Conservation (phyloP, 768 basidiomycete genomes). For the Mycena vulgaris region DNA sequence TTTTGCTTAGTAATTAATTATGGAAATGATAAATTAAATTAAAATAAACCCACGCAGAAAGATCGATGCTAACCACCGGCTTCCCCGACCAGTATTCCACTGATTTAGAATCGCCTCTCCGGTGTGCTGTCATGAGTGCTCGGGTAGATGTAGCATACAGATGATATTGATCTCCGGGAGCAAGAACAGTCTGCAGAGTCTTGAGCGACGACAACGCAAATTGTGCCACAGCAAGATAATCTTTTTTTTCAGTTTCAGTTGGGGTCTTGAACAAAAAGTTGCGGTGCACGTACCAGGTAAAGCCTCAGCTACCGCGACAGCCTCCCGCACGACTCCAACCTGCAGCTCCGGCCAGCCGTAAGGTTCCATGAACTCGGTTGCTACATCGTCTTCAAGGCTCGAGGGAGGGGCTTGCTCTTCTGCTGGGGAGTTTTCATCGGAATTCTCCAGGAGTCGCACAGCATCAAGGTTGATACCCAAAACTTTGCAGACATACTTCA, state of each 20-base stretch:
- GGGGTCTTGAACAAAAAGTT: neutral
- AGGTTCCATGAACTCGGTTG: conserved; percentile 61
- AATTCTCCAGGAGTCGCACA: conserved; percentile 64
- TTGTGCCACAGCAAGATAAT: conserved; percentile 87
- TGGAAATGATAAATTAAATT: too few species aligned
- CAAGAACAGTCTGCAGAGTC: conserved; percentile 76
- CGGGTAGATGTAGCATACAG: conserved; percentile 79
- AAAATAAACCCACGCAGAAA: conserved; percentile 74
- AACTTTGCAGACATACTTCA: conserved; percentile 82
- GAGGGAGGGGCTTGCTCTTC: conserved; percentile 35
- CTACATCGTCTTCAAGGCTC: conserved; percentile 58
- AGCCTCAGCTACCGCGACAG: conserved; percentile 91
- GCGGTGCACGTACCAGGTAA: conserved; percentile 77
- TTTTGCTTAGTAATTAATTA: conserved; percentile 1
- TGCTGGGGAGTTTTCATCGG: conserved; percentile 9
- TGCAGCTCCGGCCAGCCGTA: conserved; percentile 98
- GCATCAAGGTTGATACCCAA: conserved; percentile 88
- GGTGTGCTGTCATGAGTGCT: conserved; percentile 81
- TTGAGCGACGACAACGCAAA: conserved; percentile 92
- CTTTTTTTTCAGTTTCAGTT: conserved; percentile 58
- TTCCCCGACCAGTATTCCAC: conserved; percentile 92
- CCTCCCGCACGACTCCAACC: conserved; percentile 93
- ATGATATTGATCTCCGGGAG: conserved; percentile 84
- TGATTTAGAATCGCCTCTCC: conserved; percentile 80
- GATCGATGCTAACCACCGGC: conserved; percentile 83